These are phyloP conservation scores for Pseudozyma thailandica DNA, from an alignment of 1,284 basidiomycete genomes.

Conservation along the genomic window DNA sequence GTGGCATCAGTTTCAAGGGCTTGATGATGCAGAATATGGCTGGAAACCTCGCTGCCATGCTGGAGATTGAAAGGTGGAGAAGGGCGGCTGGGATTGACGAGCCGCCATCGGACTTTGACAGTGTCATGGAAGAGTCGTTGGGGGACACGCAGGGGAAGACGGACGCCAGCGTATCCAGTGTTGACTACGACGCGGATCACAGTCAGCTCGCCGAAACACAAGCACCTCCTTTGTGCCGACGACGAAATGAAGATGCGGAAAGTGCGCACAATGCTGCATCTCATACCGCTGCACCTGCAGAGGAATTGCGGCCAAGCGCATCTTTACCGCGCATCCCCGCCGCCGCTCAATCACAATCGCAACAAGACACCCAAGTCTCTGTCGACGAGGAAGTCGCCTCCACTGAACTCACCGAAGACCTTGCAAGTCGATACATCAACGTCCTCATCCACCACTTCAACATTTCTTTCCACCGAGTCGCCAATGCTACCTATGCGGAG, in stretches of 20 bases:
- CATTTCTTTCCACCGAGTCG: conserved; percentile 19
- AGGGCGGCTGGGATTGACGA: conserved; percentile 30
- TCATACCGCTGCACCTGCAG: too few relatives aligned
- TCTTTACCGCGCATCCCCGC: not conserved
- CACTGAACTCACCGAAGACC: conserved; percentile 26
- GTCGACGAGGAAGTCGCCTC: conserved; percentile 11
- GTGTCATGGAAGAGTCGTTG: conserved; percentile 10
- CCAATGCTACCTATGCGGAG: conserved; percentile 14
- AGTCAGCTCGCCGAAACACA: conserved; percentile 39
- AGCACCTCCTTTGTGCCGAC: not conserved
- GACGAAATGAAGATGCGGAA: conserved; percentile 9
- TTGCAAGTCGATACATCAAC: conserved; percentile 44
- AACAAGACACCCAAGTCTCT: not conserved
- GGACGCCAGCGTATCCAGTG: conserved; percentile 16
- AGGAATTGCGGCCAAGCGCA: too few relatives aligned
- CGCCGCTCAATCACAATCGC: too few relatives aligned
- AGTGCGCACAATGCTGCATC: too few relatives aligned
- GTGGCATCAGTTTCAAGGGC: conserved; percentile 40
- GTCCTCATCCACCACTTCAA: conserved; percentile 48
- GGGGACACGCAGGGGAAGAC: conserved; percentile 4
- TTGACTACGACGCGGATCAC: conserved; percentile 45
- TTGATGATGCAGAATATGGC: conserved; percentile 52
- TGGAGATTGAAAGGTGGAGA: conserved; percentile 46
- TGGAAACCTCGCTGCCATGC: conserved; percentile 41
- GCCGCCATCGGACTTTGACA: conserved; percentile 9